Evolutionary conservation across 2,329 filamentous ascomycete genomes (phyloP), one percentile per base, ranked within the genome.

Genomic region (Aspergillus texensis): DNA sequence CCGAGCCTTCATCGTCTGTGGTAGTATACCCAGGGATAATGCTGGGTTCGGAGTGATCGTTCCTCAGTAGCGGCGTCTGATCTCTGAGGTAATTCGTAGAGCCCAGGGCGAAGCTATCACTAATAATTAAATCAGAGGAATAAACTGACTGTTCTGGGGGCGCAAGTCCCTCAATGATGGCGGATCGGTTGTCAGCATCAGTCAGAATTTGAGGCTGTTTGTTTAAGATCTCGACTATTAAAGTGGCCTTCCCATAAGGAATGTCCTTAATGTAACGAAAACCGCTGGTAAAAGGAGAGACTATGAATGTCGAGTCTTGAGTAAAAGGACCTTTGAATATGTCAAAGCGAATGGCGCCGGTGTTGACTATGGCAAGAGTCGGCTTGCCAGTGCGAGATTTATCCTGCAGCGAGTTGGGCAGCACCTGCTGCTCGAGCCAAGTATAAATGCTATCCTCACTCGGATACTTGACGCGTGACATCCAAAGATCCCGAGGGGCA

Each of bases 251-350:
- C 16, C 82, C 80, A 74, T 93, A 96, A 0, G 94, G 92, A 5
- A 99, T 91, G 70, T 96, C 88, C 59, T 90, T 88, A 58, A 97
- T 83, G 69, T 89, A 93, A 30, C 85, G 83, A 76, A 97, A 91
- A 1, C 86, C 87, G 77, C 90, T 96, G 2, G 87, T 88, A 75
- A 99, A 99, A 0, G 95, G 95, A 10, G 91, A 96, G 32, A 98
- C 85, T 45, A 94, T 89, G 74, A 88, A 98, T 0, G 91, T 92
- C 4, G 89, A 90, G 75, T 99, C 95, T 45, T 88, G 88, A 0
- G 95, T 98, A 74, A 98, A 98, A 0, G 89, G 83, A 0, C 95
- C 95, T 76, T 94, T 88, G 83, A 97, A 96, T 65, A 99, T 91
- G 76, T 99, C 95, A 77, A 98, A 99, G 52, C 95, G 91, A 68